Percentiles rank a stretch among this genome's conserved stretches.
Conservation (phyloP, 2,329 filamentous ascomycete species). For the Epichloe gansuensis region DNA sequence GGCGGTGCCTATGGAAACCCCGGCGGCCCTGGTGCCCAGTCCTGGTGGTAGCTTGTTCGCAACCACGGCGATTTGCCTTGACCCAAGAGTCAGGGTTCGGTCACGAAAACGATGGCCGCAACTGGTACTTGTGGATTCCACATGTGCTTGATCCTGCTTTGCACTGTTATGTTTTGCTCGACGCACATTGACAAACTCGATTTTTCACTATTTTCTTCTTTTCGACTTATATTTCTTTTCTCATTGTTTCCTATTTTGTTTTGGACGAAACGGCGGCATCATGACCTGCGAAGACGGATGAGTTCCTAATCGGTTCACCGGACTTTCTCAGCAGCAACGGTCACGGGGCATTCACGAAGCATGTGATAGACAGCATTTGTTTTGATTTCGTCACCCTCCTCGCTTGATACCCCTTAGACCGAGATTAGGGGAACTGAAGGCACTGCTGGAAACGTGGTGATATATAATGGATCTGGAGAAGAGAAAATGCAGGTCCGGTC, state of each 20-base stretch:
- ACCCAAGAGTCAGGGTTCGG: neutral
- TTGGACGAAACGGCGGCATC: constrained; percentile 28
- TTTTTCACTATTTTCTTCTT: constrained; percentile 8
- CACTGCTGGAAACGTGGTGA: constrained; percentile 25
- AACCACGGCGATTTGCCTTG: constrained; percentile 2
- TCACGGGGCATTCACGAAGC: constrained; percentile 29
- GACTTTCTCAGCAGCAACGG: constrained; percentile 23
- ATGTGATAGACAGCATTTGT: constrained; percentile 33
- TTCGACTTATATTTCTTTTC: neutral
- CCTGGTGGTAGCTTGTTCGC: constrained; percentile 43
- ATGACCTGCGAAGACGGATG: constrained; percentile 26
- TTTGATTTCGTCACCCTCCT: constrained; percentile 31
- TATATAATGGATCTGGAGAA: constrained; percentile 19
- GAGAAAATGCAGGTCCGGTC: constrained; percentile 5
- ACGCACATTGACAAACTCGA: neutral
- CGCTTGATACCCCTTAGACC: constrained; percentile 34
- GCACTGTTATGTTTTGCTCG: neutral
- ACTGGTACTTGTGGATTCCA: constrained; percentile 8
- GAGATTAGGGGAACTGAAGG: constrained; percentile 27
- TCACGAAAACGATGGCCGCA: neutral
- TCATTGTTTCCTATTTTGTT: constrained; percentile 6
- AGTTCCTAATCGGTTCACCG: constrained; percentile 20
- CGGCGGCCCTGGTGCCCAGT: constrained; percentile 55
- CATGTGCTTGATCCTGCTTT: constrained; percentile 5
- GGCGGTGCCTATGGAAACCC: constrained; percentile 50